phyloP scores from a whole-genome alignment of 164 flowering plant species.

The Sextonia rubra region DNA sequence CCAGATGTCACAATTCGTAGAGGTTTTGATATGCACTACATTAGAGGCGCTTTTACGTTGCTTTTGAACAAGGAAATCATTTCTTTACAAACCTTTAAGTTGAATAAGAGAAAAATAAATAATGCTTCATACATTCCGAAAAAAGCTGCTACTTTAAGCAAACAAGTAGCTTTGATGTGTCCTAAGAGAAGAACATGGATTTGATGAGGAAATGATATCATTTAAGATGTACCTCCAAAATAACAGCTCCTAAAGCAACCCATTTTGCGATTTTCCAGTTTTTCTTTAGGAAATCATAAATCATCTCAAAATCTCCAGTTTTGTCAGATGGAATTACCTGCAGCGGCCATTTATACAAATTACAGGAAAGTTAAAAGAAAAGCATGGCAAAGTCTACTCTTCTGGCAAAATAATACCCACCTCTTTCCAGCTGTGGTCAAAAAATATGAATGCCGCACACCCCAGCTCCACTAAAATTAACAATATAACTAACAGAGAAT shows the following conservation, averaged over 20 bases:
- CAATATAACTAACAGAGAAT: conserved; percentile 56
- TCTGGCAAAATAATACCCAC: conserved; percentile 31
- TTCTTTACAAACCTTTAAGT: too few relatives aligned
- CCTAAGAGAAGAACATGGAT: too few relatives aligned
- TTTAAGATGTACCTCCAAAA: conserved; percentile 57
- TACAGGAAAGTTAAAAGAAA: neutral
- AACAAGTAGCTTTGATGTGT: too few relatives aligned
- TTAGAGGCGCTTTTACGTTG: too few relatives aligned
- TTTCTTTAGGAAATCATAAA: conserved; percentile 62
- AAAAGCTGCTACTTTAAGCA: too few relatives aligned
- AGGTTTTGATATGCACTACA: too few relatives aligned
- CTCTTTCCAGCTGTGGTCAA: conserved; percentile 81
- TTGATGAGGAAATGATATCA: neutral
- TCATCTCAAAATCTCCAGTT: conserved; percentile 79
- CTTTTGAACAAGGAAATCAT: too few relatives aligned
- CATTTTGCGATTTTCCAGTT: conserved; percentile 79
- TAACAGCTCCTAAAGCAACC: conserved; percentile 86
- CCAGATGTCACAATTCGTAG: too few relatives aligned
- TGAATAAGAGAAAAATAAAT: too few relatives aligned
- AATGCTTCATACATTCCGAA: too few relatives aligned
- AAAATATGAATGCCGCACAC: conserved; percentile 82
- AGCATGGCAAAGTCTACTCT: neutral
- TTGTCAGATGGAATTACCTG: conserved; percentile 76
- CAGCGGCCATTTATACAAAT: conserved; percentile 6
- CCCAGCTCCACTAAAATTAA: conserved; percentile 80